These are phyloP conservation scores for Stachybotrys echinatus DNA, from an alignment of 2,329 filamentous ascomycete genomes.

Conservation along the genomic window DNA sequence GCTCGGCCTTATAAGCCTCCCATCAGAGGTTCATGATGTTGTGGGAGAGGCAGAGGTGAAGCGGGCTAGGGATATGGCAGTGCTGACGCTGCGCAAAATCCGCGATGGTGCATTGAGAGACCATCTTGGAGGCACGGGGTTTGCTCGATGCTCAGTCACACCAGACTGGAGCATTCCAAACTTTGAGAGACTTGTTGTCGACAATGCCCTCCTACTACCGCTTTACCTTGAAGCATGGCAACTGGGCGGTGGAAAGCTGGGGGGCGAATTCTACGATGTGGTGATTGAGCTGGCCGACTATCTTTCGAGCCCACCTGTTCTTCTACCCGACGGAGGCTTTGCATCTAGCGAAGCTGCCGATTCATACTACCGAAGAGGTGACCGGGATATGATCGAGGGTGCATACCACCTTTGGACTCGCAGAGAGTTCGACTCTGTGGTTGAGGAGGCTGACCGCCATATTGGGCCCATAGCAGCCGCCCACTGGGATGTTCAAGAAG, in stretches of 20 bases:
- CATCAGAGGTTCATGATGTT: slow-evolving; percentile 72
- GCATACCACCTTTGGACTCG: slow-evolving; percentile 93
- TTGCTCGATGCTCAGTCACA: slow-evolving; percentile 78
- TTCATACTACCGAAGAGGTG: slow-evolving; percentile 67
- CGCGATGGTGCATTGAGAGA: slow-evolving; percentile 49
- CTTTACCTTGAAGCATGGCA: slow-evolving; percentile 86
- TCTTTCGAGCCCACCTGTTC: slow-evolving; percentile 66
- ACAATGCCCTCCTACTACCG: slow-evolving; percentile 80
- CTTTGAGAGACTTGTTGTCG: slow-evolving; percentile 95
- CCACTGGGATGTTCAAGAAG: slow-evolving; percentile 77
- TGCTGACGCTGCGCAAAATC: slow-evolving; percentile 75
- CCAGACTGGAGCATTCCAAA: slow-evolving; percentile 90
- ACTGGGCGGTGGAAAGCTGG: slow-evolving; percentile 40
- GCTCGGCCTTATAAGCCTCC: slow-evolving; percentile 67
- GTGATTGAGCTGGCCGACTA: slow-evolving; percentile 85
- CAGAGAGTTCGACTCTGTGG: slow-evolving; percentile 74
- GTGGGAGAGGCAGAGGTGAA: slow-evolving; percentile 76
- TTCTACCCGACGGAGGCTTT: slow-evolving; percentile 67
- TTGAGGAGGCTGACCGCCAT: slow-evolving; percentile 44
- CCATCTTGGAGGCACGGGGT: slow-evolving; percentile 48
- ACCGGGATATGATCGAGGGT: slow-evolving; percentile 80
- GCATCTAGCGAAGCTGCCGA: slow-evolving; percentile 88
- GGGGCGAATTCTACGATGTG: slow-evolving; percentile 69
- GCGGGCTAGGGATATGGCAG: slow-evolving; percentile 70
- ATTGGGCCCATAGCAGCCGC: slow-evolving; percentile 70